Evolutionary conservation across 208 protist genomes (phyloP).

Genomic region (Blechomonas ayalai): DNA sequence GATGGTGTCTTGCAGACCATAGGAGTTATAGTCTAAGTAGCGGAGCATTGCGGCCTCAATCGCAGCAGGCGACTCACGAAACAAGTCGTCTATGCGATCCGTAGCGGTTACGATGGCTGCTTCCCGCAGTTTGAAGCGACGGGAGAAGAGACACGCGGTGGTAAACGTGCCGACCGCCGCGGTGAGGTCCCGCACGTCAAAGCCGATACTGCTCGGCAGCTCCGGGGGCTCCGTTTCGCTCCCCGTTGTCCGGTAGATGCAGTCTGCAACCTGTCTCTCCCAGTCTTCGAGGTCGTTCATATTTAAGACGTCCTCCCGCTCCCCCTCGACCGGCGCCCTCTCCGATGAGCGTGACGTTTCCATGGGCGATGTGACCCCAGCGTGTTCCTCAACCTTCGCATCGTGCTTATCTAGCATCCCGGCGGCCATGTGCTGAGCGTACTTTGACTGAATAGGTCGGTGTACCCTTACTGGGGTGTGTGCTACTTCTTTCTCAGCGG

Average conservation of each 20-base stretch:
- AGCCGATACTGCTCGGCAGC: conserved; percentile 7
- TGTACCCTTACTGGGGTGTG: no score
- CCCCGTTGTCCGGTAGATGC: not conserved
- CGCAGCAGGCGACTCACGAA: conserved; percentile 3
- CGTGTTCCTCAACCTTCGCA: no score
- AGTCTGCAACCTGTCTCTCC: no score
- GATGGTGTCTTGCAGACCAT: conserved; percentile 77
- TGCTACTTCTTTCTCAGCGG: no score
- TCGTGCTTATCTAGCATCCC: no score
- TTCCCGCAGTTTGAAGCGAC: conserved; percentile 73
- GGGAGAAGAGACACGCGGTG: conserved; percentile 67
- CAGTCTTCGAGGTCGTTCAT: no score
- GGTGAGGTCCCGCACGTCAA: conserved; percentile 23
- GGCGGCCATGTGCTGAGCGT: no score
- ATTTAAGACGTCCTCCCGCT: no score
- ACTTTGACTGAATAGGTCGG: no score
- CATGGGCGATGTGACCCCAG: no score
- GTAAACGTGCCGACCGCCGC: conserved; percentile 40
- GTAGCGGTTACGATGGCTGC: conserved; percentile 41
- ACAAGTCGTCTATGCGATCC: conserved; percentile 19
- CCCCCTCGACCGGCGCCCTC: no score
- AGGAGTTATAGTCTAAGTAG: conserved; percentile 63
- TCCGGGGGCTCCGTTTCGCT: conserved; percentile 1
- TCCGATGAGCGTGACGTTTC: no score
- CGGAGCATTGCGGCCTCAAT: conserved; percentile 68